phyloP scores from a whole-genome alignment of 2,329 filamentous ascomycete species.

The Cladosporium cucumerinum region DNA sequence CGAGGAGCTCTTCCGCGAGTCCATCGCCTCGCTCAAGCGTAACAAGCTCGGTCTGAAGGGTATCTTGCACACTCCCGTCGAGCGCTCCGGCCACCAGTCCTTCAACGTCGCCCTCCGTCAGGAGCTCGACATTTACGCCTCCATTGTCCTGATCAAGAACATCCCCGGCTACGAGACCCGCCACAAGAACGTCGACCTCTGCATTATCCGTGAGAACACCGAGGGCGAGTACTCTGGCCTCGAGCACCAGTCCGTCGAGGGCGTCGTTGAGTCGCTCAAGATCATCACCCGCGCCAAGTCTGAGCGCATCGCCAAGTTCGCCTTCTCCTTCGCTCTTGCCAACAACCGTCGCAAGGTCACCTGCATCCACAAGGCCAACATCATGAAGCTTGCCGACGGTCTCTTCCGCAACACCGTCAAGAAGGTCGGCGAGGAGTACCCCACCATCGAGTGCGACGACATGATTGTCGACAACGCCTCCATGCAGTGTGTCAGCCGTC shows the following conservation, averaged over 20 bases:
- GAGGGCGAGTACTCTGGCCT: conserved; percentile 99
- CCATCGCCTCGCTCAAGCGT: conserved; percentile 89
- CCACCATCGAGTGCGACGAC: conserved; percentile 92
- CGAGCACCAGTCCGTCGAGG: conserved; percentile 94
- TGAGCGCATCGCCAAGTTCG: conserved; percentile 98
- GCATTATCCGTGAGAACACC: conserved; percentile 99
- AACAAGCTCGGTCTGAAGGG: conserved; percentile 99
- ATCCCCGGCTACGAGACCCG: conserved; percentile 97
- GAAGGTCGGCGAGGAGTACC: conserved; percentile 88
- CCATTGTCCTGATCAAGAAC: conserved; percentile 98
- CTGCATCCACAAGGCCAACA: conserved; percentile 99
- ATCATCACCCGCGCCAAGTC: conserved; percentile 99
- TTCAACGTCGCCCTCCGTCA: conserved; percentile 99
- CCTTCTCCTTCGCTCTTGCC: conserved; percentile 94
- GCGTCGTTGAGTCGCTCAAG: conserved; percentile 98
- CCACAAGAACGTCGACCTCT: conserved; percentile 95
- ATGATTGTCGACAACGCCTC: conserved; percentile 99
- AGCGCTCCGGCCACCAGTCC: conserved; percentile 93
- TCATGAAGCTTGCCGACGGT: conserved; percentile 99
- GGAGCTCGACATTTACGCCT: conserved; percentile 99
- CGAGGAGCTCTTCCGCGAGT: conserved; percentile 93
- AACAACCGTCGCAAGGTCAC: conserved; percentile 99
- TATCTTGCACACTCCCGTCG: conserved; percentile 95
- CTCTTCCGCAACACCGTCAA: conserved; percentile 98
- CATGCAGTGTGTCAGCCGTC: conserved; percentile 95